Base-by-base conservation (phyloP, 352 stramenopile species). In the Blastocystis sp. region DNA sequence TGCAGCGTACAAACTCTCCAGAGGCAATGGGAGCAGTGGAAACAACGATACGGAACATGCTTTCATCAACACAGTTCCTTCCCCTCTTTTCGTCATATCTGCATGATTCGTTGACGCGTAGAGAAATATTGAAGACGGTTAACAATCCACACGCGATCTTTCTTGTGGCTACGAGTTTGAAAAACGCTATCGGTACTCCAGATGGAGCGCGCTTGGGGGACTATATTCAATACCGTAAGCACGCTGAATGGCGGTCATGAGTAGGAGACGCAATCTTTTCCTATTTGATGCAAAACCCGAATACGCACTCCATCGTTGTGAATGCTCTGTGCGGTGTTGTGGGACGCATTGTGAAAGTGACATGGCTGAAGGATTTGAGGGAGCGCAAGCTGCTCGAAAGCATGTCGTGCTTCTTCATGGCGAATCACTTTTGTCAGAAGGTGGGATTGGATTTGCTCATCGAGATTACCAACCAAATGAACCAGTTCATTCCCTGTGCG, bases 301-400 rank as follows among this genome's bases (percentile, higher is more conserved):
- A 84, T 70, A 84, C 74, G 7, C 52, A 84, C 42, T 69, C 45
- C 3, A 69, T 69, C 34, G 74, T 84, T n/a, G 28, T 84, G 2
- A 38, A 40, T 19, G 59, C 74, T 19, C 24, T 43, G 34, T 70
- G 45, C 10, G 38, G 24, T 17, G 40, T 84, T 28, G 66, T 84
- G 19, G 74, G 45, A 59, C 48, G 74, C 21, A 68, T 84, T 7
- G 24, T 84, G 10, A 84, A 84, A 48, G 74, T 84, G 28, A 70
- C 52, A 9, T 84, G n/a, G 7, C 40, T 63, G 48, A 84, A 62
- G 40, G 74, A 84, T 48, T 57, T 84, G 48, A n/a, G 60, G 19
- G 24, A 84, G 17, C 74, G 74, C 3, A 84, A 66, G 10, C 54
- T 68, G 34, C 74, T 84, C 9, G 38, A 34, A 1, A 28, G 28